phyloP scores from a whole-genome alignment of 139 green algal genomes.

The Chlorella sp. region DNA sequence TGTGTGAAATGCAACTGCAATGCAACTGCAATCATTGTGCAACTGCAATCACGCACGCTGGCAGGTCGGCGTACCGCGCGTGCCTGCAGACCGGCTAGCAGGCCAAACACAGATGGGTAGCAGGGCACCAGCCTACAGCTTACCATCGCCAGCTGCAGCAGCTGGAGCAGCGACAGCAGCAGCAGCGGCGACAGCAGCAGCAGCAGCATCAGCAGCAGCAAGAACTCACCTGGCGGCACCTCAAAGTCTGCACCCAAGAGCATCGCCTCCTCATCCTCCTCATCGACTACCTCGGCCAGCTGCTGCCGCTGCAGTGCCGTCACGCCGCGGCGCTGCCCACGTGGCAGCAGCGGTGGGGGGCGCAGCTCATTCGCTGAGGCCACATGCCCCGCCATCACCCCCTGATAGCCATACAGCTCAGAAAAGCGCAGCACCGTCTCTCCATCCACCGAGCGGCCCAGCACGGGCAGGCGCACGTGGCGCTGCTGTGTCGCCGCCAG shows the following conservation, averaged over 20 bases:
- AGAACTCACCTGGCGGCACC: not conserved
- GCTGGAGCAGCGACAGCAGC: not conserved
- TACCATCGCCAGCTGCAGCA: not conserved
- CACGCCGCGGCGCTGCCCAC: not conserved
- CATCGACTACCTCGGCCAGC: not conserved
- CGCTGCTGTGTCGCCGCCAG: not conserved
- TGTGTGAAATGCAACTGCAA: not conserved
- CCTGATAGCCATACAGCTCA: slow-evolving; percentile 31
- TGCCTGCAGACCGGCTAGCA: not conserved
- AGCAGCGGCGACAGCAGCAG: not conserved
- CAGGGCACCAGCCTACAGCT: too few relatives aligned
- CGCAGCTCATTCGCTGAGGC: not conserved
- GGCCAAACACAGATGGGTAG: not conserved
- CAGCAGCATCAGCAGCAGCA: not conserved
- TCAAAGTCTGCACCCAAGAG: slow-evolving; percentile 8
- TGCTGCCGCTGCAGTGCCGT: not conserved
- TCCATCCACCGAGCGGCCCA: slow-evolving; percentile 14
- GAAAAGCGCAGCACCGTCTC: slow-evolving; percentile 36
- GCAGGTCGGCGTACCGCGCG: not conserved
- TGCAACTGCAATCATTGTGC: not conserved
- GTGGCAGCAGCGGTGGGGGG: slow-evolving; percentile 28
- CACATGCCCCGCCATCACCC: slow-evolving; percentile 18
- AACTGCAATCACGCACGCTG: not conserved
- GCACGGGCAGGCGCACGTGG: slow-evolving; percentile 25
- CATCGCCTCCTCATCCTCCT: slow-evolving; percentile 19